Evolutionary conservation across 2,329 filamentous ascomycete genomes (phyloP).

Genomic region (Nemania sp.): DNA sequence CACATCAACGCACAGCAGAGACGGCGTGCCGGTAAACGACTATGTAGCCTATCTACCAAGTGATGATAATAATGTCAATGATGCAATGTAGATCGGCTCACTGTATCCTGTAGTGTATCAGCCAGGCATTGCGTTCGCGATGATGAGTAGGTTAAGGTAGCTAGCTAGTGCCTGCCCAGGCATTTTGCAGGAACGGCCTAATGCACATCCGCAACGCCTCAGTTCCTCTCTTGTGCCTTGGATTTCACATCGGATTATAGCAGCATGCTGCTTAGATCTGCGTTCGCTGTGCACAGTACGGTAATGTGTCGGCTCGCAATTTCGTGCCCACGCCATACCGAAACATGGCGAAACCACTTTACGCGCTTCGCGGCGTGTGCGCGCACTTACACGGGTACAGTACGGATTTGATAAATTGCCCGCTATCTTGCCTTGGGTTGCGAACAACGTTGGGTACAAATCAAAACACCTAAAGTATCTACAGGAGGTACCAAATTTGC

Average conservation of each 20-base stretch:
- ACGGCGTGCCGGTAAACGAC: constrained; percentile 8
- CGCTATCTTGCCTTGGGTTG: background rate
- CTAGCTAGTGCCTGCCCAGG: background rate
- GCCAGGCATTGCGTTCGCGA: constrained; percentile 5
- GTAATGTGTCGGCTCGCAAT: constrained; percentile 17
- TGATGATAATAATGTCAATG: constrained; percentile 19
- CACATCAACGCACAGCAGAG: constrained; percentile 14
- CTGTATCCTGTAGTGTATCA: background rate
- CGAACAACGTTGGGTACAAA: background rate
- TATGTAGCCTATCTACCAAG: background rate
- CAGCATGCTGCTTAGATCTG: constrained; percentile 18
- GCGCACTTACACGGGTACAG: constrained; percentile 17
- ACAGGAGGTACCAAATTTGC: too few species aligned
- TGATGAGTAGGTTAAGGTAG: too few species aligned
- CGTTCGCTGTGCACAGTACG: constrained; percentile 16
- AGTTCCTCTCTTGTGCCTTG: background rate
- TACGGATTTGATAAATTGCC: background rate
- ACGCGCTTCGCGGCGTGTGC: constrained; percentile 25
- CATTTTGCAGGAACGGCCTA: constrained; percentile 22
- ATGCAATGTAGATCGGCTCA: constrained; percentile 23
- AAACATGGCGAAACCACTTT: constrained; percentile 29
- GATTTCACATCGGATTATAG: constrained; percentile 7
- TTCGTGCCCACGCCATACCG: constrained; percentile 22
- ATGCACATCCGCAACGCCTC: constrained; percentile 27
- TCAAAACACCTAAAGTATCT: too few species aligned